Conservation (phyloP, 805 yeast species). For the Starmera quercuum region DNA sequence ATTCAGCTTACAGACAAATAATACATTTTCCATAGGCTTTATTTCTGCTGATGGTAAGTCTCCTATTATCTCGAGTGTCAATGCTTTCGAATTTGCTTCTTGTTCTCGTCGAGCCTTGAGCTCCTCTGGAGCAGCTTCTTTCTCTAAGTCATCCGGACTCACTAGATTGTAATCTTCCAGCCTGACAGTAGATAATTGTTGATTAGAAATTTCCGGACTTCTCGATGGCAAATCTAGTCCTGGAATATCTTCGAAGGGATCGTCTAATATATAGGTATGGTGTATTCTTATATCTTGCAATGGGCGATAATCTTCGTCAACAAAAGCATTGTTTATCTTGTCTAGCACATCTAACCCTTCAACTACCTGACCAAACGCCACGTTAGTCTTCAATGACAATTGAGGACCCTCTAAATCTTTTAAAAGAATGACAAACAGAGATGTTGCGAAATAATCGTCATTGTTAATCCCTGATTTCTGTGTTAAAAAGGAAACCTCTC, state of each 20-base stretch:
- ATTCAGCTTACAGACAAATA: slow-evolving; percentile 58
- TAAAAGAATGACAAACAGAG: slow-evolving; percentile 31
- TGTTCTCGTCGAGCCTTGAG: slow-evolving; percentile 19
- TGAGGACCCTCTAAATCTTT: slow-evolving; percentile 18
- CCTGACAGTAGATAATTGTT: slow-evolving; percentile 25
- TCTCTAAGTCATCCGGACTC: slow-evolving; percentile 15
- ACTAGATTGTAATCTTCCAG: slow-evolving; percentile 16
- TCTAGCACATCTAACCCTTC: slow-evolving; percentile 44
- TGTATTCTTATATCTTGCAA: slow-evolving; percentile 43
- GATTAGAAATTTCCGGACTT: slow-evolving; percentile 30
- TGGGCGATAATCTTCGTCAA: slow-evolving; percentile 35
- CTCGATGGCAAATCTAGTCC: slow-evolving; percentile 15
- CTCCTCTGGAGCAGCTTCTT: slow-evolving; percentile 20
- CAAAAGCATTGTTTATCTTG: slow-evolving; percentile 29
- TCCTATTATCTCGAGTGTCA: slow-evolving; percentile 57
- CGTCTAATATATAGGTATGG: slow-evolving; percentile 41
- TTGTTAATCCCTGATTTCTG: not conserved
- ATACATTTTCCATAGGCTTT: slow-evolving; percentile 52
- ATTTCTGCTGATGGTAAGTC: slow-evolving; percentile 52
- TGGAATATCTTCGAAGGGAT: slow-evolving; percentile 39
- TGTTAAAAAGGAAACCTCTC: slow-evolving; percentile 26
- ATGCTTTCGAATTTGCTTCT: slow-evolving; percentile 44
- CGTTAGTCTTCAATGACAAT: slow-evolving; percentile 6
- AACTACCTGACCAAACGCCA: slow-evolving; percentile 41
- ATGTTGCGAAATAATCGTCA: slow-evolving; percentile 20